These are phyloP conservation scores for Atalantia buxifolia DNA, from an alignment of 345 rosid genomes.

Conservation along the genomic window DNA sequence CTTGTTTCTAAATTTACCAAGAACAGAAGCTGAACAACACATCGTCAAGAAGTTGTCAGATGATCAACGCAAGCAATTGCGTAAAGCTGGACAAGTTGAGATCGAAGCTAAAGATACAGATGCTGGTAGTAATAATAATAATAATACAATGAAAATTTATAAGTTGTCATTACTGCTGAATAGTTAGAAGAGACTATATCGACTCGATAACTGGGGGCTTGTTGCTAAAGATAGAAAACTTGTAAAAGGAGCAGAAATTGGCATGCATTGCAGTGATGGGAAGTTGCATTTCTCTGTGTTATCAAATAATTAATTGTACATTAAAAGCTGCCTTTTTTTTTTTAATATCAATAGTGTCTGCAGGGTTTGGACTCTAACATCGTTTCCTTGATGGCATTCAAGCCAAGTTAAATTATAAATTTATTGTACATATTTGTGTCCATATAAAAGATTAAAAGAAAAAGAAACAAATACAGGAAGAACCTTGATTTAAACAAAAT, in stretches of 20 bases:
- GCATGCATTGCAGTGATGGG: conserved; percentile 1
- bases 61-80: not conserved
- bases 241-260: not conserved
- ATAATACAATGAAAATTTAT: not conserved
- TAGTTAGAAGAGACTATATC: not conserved
- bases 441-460: too few relatives aligned
- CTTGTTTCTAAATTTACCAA: not conserved
- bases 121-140: too few relatives aligned
- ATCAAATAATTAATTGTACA: not conserved
- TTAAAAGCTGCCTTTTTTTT: too few relatives aligned
- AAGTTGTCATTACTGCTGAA: not conserved
- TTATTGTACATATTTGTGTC: too few relatives aligned
- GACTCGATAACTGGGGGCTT: not conserved
- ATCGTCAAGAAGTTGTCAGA: not conserved
- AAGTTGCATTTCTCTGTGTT: not conserved
- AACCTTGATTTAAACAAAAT: too few relatives aligned
- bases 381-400: too few relatives aligned
- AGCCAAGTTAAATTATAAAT: too few relatives aligned
- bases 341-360: too few relatives aligned
- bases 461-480: too few relatives aligned
- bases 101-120: not conserved
- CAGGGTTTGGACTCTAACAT: too few relatives aligned
- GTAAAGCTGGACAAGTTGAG: not conserved
- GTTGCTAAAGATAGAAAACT: not conserved
- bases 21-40: not conserved